Evolutionary conservation across 2,329 filamentous ascomycete species (phyloP).

Genomic region (Aureobasidium mangrovei): DNA sequence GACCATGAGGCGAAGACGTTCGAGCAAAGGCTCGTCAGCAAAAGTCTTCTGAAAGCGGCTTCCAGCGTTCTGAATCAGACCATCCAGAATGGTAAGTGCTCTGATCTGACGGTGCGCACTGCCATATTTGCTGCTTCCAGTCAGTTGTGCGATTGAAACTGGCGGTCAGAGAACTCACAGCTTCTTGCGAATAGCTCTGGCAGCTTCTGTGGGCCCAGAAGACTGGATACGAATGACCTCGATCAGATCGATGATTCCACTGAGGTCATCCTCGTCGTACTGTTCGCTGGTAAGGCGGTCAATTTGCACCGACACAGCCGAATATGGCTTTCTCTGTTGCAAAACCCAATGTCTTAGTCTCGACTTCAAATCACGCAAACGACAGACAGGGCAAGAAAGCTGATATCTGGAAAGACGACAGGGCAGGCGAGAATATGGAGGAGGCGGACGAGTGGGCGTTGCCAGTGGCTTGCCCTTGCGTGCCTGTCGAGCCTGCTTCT

Average conservation of each 20-base stretch:
- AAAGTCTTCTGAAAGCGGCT: slow-evolving; percentile 78
- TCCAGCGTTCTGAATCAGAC: slow-evolving; percentile 89
- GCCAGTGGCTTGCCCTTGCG: neutral
- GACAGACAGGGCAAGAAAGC: slow-evolving; percentile 14
- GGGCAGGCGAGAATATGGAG: slow-evolving; percentile 1
- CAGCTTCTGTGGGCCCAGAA: slow-evolving; percentile 79
- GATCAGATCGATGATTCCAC: slow-evolving; percentile 86
- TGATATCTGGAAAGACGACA: slow-evolving; percentile 14
- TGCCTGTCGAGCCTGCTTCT: neutral
- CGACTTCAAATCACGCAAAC: slow-evolving; percentile 9
- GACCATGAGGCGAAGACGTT: slow-evolving; percentile 79
- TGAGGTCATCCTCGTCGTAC: slow-evolving; percentile 83
- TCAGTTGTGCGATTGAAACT: neutral
- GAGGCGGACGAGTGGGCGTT: neutral
- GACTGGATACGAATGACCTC: slow-evolving; percentile 87
- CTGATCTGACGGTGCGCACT: slow-evolving; percentile 87
- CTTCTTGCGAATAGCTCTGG: slow-evolving; percentile 90
- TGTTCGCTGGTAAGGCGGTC: slow-evolving; percentile 84
- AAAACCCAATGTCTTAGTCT: slow-evolving; percentile 14
- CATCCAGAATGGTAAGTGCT: slow-evolving; percentile 80
- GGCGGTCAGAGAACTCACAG: slow-evolving; percentile 44
- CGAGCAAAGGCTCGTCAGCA: slow-evolving; percentile 81
- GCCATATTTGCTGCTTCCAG: slow-evolving; percentile 73
- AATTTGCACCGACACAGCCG: slow-evolving; percentile 85
- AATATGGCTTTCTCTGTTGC: slow-evolving; percentile 68